Conservation (phyloP, 129 eudicot species). For the Tagetes erecta region DNA sequence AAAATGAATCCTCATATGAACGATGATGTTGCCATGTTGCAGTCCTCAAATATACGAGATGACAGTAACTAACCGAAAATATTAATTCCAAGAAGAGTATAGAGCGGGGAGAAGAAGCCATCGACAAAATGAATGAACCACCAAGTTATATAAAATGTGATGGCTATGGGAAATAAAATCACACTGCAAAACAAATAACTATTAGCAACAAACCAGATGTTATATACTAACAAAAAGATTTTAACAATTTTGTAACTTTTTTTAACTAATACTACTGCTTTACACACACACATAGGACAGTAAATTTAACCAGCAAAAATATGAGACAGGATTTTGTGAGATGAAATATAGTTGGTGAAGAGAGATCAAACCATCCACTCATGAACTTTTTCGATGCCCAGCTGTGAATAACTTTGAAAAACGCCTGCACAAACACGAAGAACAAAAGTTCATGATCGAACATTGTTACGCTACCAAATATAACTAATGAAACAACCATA, state of each 20-base stretch:
- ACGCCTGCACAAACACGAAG: constrained; percentile 53
- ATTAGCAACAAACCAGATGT: not conserved
- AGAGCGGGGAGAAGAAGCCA: constrained; percentile 74
- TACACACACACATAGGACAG: not conserved
- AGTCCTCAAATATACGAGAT: not conserved
- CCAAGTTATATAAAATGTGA: constrained; percentile 78
- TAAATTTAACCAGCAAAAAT: not conserved
- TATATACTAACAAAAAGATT: not conserved
- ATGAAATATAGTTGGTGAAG: constrained; percentile 11
- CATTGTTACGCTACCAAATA: not conserved
- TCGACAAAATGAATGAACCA: constrained; percentile 84
- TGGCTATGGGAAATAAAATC: constrained; percentile 66
- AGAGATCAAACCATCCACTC: constrained; percentile 69
- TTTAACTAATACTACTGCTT: not conserved
- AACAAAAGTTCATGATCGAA: constrained; percentile 11
- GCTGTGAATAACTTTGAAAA: constrained; percentile 62
- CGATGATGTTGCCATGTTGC: not conserved
- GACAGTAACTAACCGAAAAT: constrained; percentile 58
- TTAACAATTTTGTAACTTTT: not conserved
- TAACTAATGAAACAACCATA: too few relatives aligned
- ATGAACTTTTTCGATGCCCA: constrained; percentile 87
- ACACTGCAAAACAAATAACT: constrained; percentile 62
- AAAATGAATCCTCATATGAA: not conserved
- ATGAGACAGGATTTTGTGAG: not conserved
- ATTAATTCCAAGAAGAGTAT: constrained; percentile 64